Percentiles rank a stretch among this genome's conserved stretches.
These are phyloP conservation scores for Colletotrichum tanaceti DNA, from an alignment of 2,329 filamentous ascomycete genomes.

Conservation along the genomic window DNA sequence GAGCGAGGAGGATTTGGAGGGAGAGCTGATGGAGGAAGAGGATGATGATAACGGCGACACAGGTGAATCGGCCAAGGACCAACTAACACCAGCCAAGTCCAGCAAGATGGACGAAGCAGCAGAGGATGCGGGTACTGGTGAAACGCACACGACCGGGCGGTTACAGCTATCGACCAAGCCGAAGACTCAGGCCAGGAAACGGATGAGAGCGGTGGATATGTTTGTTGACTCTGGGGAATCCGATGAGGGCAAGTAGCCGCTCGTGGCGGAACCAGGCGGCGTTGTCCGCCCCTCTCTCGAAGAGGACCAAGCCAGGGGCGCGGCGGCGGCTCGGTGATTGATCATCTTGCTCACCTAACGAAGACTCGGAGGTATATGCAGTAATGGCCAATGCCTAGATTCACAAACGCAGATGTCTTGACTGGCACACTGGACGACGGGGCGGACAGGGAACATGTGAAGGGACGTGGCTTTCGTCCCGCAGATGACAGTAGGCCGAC, in stretches of 20 bases:
- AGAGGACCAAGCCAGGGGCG: constrained; percentile 14
- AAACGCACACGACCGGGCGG: constrained; percentile 25
- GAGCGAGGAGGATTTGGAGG: constrained; percentile 55
- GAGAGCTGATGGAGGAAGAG: constrained; percentile 55
- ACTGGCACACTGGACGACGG: constrained; percentile 22
- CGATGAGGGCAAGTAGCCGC: constrained; percentile 47
- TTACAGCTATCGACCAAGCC: constrained; percentile 45
- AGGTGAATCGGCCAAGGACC: constrained; percentile 10
- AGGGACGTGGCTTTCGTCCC: constrained; percentile 24
- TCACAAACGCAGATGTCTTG: constrained; percentile 29
- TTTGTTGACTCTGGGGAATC: constrained; percentile 80
- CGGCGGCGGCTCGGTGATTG: constrained; percentile 19
- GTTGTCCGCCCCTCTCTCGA: not conserved
- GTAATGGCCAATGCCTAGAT: constrained; percentile 17
- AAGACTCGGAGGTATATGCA: constrained; percentile 20
- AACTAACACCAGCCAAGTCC: constrained; percentile 32
- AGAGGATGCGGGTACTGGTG: constrained; percentile 40
- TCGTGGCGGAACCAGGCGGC: constrained; percentile 14
- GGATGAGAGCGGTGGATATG: constrained; percentile 85
- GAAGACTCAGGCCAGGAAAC: constrained; percentile 60
- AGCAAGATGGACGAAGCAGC: constrained; percentile 29
- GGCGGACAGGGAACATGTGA: constrained; percentile 28
- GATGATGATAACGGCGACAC: constrained; percentile 47
- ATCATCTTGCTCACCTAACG: constrained; percentile 34
- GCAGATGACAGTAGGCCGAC: constrained; percentile 7